These are phyloP conservation scores for Crassisporium funariophilum DNA, from an alignment of 768 basidiomycete genomes.

Conservation along the genomic window DNA sequence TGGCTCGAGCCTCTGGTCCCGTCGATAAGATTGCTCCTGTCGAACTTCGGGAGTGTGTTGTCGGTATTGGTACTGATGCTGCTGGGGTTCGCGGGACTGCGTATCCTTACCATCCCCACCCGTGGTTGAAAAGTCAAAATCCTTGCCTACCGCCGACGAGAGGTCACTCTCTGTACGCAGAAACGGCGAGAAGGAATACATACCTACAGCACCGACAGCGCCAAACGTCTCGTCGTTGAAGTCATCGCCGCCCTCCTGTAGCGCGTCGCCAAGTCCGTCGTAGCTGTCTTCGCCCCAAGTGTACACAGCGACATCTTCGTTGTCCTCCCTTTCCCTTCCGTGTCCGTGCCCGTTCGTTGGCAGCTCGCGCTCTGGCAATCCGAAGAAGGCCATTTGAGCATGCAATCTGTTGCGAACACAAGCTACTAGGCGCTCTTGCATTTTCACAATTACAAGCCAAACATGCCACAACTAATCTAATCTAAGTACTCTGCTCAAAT, in stretches of 20 bases:
- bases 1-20: slow-evolving; percentile 17
- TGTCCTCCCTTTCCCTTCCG: too few species aligned
- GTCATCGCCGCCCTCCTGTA: slow-evolving; percentile 90
- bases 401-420: too few species aligned
- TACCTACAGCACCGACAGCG: slow-evolving; percentile 66
- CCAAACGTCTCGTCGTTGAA: slow-evolving; percentile 98
- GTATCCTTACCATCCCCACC: too few species aligned
- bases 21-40: slow-evolving; percentile 21
- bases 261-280: slow-evolving; percentile 84
- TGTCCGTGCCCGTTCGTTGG: slow-evolving; percentile 51
- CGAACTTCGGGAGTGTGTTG: slow-evolving; percentile 13
- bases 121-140: slow-evolving; percentile 82
- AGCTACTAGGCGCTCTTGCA: slow-evolving; percentile 5
- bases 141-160: slow-evolving; percentile 60
- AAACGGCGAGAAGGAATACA: slow-evolving; percentile 28
- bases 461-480: slow-evolving; percentile 28
- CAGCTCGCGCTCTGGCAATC: slow-evolving; percentile 71
- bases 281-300: slow-evolving; percentile 92
- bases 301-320: slow-evolving; percentile 77
- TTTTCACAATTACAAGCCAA: slow-evolving; percentile 14
- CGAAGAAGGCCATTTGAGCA: slow-evolving; percentile 81
- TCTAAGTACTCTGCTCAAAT: slow-evolving; percentile 20
- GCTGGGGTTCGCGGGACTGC: slow-evolving; percentile 25
- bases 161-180: slow-evolving; percentile 4
- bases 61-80: slow-evolving; percentile 20